Conservation (phyloP, 192 early-diverging fungal genomes). For the Coemansia reversa region DNA sequence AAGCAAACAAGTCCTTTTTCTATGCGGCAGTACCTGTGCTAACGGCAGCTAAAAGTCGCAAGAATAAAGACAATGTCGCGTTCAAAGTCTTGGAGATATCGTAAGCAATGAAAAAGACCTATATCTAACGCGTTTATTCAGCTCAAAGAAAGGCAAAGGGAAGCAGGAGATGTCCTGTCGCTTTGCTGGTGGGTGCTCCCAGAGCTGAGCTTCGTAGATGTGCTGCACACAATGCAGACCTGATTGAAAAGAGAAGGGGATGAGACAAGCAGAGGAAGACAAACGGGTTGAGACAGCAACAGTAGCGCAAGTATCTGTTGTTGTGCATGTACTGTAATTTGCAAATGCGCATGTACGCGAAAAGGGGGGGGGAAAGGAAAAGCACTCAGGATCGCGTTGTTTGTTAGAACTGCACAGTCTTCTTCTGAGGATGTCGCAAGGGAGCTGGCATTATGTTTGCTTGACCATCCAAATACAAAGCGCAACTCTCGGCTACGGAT, state of each 20-base stretch:
- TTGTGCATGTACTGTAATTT: neutral
- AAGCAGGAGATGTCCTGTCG: neutral
- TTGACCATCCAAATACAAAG: neutral
- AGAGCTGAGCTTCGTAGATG: neutral
- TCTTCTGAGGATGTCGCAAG: neutral
- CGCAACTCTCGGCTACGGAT: neutral
- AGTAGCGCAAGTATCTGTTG: neutral
- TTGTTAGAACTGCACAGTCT: neutral
- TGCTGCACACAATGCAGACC: conserved; percentile 1
- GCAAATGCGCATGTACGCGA: neutral
- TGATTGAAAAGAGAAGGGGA: neutral
- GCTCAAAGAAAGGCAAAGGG: neutral
- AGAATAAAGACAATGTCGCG: neutral
- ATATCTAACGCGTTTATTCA: neutral
- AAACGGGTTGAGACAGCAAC: neutral
- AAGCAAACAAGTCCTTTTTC: neutral
- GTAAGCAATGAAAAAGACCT: neutral
- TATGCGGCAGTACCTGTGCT: neutral
- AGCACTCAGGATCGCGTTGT: neutral
- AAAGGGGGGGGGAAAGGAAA: neutral
- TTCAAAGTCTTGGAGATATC: neutral
- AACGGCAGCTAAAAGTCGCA: neutral
- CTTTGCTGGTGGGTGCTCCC: conserved; percentile 2
- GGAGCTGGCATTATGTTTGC: neutral
- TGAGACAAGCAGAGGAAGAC: neutral